Evolutionary conservation across 768 basidiomycete genomes (phyloP), one percentile per base, ranked within the genome.

Genomic region (Chalciporus piperatus): DNA sequence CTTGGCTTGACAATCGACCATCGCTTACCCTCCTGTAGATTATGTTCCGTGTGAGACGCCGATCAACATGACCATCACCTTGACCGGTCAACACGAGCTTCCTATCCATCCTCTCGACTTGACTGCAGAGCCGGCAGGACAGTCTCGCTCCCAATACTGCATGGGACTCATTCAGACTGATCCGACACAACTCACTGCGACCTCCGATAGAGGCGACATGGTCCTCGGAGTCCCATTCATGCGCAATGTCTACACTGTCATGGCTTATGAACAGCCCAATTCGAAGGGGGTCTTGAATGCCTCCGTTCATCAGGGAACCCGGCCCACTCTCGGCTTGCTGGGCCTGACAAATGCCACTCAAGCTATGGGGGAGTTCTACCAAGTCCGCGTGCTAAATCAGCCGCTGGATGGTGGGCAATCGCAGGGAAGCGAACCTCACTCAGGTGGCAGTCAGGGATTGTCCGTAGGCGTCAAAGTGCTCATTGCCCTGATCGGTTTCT

Each of bases 161-260:
- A 68, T 78, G 1, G 89, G 89, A 16, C 68, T 87, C 41, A 86
- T 91, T 56, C 88, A 90, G 60, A 63, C 80, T 22, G 77, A 74
- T 14, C 76, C 79, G 38, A 53, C 67, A 10, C 57, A 68, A 13
- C 74, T 87, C 41, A 62, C 59, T 3, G 57, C 74, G 0, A 50
- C 57, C 14, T 66, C 71, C 4, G 58, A 54, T 13, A 69, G 81
- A 16, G 83, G 79, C 1, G 89, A 91, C 65, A 83, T 92, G 70
- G 74, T 92, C 51, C 81, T 92, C 35, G 89, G 88, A 37, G 85
- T 89, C 0, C 83, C 89, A 0, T 92, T 92, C 63, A 70, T 92
- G 59, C 77, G 87, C 11, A 90, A 84, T 59, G 76, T 81, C 4
- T 92, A 92, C 62, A 84, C 81, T 12, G 87, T 92, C 55, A 79